These are phyloP conservation scores for Penicillium sp. DNA, from an alignment of 2,329 filamentous ascomycete genomes.

Conservation along the genomic window DNA sequence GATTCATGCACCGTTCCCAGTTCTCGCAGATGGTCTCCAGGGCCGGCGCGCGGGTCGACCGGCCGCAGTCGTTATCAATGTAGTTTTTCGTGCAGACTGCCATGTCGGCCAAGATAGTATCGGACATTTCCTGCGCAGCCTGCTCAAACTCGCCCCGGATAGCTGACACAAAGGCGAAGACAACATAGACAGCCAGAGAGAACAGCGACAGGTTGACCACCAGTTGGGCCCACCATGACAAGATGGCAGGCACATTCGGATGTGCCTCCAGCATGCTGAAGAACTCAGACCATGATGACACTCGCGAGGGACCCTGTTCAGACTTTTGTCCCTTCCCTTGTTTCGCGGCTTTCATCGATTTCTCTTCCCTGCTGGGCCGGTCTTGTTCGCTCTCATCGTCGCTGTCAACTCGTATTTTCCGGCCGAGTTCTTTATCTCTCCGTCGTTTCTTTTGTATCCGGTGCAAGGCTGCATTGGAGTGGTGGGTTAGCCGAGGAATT, in stretches of 20 bases:
- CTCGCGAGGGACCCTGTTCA: conserved; percentile 25
- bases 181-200: conserved; percentile 57
- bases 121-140: conserved; percentile 66
- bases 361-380: conserved; percentile 36
- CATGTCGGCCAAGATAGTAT: conserved; percentile 70
- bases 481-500: conserved; percentile 53
- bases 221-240: conserved; percentile 66
- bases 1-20: conserved; percentile 86
- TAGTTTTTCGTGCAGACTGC: conserved; percentile 71
- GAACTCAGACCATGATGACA: conserved; percentile 49
- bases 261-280: conserved; percentile 64
- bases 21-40: conserved; percentile 70
- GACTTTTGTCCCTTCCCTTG: conserved; percentile 17
- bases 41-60: conserved; percentile 65
- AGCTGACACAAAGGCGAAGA: conserved; percentile 67
- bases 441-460: conserved; percentile 51
- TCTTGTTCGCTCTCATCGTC: conserved; percentile 46
- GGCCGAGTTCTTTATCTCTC: conserved; percentile 47
- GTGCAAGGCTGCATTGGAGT: conserved; percentile 45
- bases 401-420: conserved; percentile 40
- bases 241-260: conserved; percentile 62
- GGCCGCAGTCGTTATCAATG: conserved; percentile 70
- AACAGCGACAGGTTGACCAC: conserved; percentile 52
- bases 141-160: conserved; percentile 73
- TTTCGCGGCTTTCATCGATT: conserved; percentile 29